Conservation (phyloP, 805 yeast genomes). For the Nakazawaea pomicola region DNA sequence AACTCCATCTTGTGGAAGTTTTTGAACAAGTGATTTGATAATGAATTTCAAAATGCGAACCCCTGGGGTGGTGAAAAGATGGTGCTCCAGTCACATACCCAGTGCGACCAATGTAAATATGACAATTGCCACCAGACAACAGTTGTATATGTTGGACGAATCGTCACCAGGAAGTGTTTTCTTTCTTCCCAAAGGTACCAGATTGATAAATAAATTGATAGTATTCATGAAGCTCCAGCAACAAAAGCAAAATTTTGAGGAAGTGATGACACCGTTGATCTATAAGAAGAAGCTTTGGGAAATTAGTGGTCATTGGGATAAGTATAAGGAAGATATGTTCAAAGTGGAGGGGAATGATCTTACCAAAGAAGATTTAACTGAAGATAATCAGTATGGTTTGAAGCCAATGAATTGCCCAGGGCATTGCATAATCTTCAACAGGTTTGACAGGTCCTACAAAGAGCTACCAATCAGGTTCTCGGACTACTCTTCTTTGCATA, state of each 20-base stretch:
- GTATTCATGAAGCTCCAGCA: constrained; percentile 85
- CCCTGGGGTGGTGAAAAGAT: not conserved
- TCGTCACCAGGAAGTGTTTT: constrained; percentile 89
- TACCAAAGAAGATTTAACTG: constrained; percentile 18
- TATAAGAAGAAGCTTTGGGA: constrained; percentile 84
- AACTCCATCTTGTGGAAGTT: no score
- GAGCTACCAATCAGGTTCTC: constrained; percentile 83
- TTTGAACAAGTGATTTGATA: no score
- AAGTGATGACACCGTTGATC: constrained; percentile 88
- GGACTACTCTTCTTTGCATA: constrained; percentile 87
- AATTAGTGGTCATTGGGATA: constrained; percentile 92
- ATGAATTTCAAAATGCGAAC: no score
- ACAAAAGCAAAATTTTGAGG: constrained; percentile 75
- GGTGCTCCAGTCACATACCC: constrained; percentile 11
- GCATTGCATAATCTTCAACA: constrained; percentile 78
- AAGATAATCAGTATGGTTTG: constrained; percentile 52
- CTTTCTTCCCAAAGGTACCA: constrained; percentile 89
- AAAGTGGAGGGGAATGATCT: constrained; percentile 61
- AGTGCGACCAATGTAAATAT: constrained; percentile 29
- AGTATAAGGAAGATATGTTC: constrained; percentile 93
- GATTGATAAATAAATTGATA: constrained; percentile 74
- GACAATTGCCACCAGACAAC: constrained; percentile 59
- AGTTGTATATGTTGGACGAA: constrained; percentile 72
- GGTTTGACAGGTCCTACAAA: constrained; percentile 72
- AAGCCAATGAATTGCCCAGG: constrained; percentile 98